phyloP scores from a whole-genome alignment of 1,139 yeast genomes.

The Lodderomyces oxycetoniae region DNA sequence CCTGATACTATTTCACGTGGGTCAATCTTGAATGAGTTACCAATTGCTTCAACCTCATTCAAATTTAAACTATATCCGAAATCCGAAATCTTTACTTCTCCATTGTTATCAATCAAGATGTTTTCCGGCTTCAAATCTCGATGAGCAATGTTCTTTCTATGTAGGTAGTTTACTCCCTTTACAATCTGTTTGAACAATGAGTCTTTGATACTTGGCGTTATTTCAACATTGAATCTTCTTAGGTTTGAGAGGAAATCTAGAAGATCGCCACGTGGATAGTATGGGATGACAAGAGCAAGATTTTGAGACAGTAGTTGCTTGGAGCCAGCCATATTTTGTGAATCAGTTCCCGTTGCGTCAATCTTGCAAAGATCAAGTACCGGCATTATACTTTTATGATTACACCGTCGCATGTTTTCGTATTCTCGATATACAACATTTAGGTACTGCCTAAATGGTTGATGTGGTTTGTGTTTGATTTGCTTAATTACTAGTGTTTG shows the following conservation, averaged over 20 bases:
- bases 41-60: slow-evolving; percentile 13
- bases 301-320: slow-evolving; percentile 13
- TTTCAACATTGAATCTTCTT: slow-evolving; percentile 28
- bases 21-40: slow-evolving; percentile 17
- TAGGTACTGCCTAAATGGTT: slow-evolving; percentile 15
- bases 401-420: slow-evolving; percentile 13
- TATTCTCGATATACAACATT: slow-evolving; percentile 28
- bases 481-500: slow-evolving; percentile 28
- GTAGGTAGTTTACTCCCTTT: slow-evolving; percentile 44
- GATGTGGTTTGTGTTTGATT: slow-evolving; percentile 22
- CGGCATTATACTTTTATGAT: slow-evolving; percentile 24
- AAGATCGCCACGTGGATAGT: slow-evolving; percentile 45
- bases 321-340: slow-evolving; percentile 2
- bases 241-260: slow-evolving; percentile 36
- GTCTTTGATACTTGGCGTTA: slow-evolving; percentile 37
- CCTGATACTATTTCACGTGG: slow-evolving; percentile 38
- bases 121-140: slow-evolving; percentile 57
- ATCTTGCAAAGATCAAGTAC: slow-evolving; percentile 18
- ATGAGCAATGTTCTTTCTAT: slow-evolving; percentile 41
- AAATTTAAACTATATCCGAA: slow-evolving; percentile 48
- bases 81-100: slow-evolving; percentile 45
- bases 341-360: background rate
- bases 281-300: slow-evolving; percentile 35
- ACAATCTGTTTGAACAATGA: slow-evolving; percentile 45
- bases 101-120: slow-evolving; percentile 41